Evolutionary conservation across 2,329 filamentous ascomycete species (phyloP), one percentile per base, ranked within the genome.

Genomic region (Leptographium galeiforme): DNA sequence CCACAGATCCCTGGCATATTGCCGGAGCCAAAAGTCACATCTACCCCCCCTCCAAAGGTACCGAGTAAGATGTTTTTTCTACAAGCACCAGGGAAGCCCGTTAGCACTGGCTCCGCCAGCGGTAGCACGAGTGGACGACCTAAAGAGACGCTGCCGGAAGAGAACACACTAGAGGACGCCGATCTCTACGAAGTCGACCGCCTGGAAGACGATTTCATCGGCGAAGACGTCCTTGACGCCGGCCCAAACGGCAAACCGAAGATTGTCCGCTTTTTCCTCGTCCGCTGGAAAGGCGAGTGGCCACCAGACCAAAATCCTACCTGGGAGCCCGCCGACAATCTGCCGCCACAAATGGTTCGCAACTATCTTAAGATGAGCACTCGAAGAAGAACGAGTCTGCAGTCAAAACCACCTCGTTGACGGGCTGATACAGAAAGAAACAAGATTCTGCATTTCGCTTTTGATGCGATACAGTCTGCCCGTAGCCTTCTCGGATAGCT

Each of bases 271-370:
- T 70, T 69, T 54, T 81, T 76, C 61, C 66, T 72, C 34, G 76
- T 81, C 1, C 70, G 72, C 8, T 81, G 78, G 78, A 72, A 71
- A 46, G 78, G 78, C 8, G 63, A 77, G 55, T 81, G 78, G 78
- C 75, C 77, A 0, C 63, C 69, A 0, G 73, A 72, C 10, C 70
- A 79, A 60, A 79, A 81, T 53, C 75, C 76, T 0, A 75, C 77
- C 0, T 81, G 78, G 78, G 78, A 81, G 59, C 77, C 77, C 0
- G 71, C 74, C 57, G 69, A 69, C 4, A 77, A 79, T 51, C 70
- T 81, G 2, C 63, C 73, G 0, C 53, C 61, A 0, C 55, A 55
- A 0, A 60, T 79, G 41, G 64, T 78, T 1, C 64, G 62, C 8
- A 64, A 63, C 2, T 81, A 73, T 54, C 57, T 70, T 6, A 66